Percentiles rank a stretch among this genome's conserved stretches.
phyloP scores from a whole-genome alignment of 371 early-diverging fungal species.

The Thermomucor indicae-seudaticae region DNA sequence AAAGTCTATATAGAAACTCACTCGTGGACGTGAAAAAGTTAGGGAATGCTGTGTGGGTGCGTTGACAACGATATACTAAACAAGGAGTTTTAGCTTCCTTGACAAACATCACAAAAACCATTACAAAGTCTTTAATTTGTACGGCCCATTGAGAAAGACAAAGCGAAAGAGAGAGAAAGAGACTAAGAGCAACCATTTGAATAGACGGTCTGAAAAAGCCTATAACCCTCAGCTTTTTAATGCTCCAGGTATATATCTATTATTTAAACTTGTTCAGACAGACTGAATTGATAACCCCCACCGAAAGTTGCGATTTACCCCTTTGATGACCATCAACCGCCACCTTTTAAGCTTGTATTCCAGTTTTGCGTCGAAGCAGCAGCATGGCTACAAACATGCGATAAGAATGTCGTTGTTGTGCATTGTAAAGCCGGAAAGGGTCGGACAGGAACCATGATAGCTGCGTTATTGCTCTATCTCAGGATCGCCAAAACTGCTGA shows the following conservation, averaged over 20 bases:
- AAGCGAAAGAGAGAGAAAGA: no score
- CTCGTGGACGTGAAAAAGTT: slow-evolving; percentile 57
- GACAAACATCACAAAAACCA: slow-evolving; percentile 48
- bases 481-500: slow-evolving; percentile 31
- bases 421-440: slow-evolving; percentile 85
- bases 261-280: not conserved
- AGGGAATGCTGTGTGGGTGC: no score
- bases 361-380: slow-evolving; percentile 58
- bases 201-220: slow-evolving; percentile 52
- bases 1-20: slow-evolving; percentile 63
- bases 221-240: slow-evolving; percentile 40
- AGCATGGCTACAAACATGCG: slow-evolving; percentile 43
- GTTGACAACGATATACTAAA: no score
- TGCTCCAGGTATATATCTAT: slow-evolving; percentile 22
- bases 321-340: slow-evolving; percentile 68
- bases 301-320: slow-evolving; percentile 48
- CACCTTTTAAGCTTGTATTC: slow-evolving; percentile 52
- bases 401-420: slow-evolving; percentile 56
- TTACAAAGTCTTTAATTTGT: slow-evolving; percentile 74
- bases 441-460: slow-evolving; percentile 69
- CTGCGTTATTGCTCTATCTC: slow-evolving; percentile 51
- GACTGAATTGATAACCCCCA: not conserved
- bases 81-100: slow-evolving; percentile 46
- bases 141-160: slow-evolving; percentile 8
- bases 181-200: not conserved